Conservation (phyloP, 805 yeast species). For the Ogataea ramenticola region DNA sequence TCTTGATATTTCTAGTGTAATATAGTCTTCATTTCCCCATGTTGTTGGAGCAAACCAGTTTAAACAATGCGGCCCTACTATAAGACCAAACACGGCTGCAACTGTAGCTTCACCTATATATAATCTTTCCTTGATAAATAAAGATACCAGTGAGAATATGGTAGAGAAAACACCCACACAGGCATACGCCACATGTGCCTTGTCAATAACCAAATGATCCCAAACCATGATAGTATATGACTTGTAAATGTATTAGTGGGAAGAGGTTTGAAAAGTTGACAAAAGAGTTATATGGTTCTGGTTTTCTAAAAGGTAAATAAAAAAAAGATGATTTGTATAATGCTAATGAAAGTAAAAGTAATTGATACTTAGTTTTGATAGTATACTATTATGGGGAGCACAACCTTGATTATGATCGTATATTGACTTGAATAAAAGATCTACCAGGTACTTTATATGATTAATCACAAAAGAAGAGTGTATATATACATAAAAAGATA, state of each 20-base stretch:
- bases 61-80: constrained; percentile 53
- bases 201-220: constrained; percentile 24
- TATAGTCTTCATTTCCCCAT: constrained; percentile 49
- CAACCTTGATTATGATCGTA: too few species aligned
- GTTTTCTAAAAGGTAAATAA: too few species aligned
- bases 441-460: too few species aligned
- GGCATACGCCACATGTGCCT: constrained; percentile 39
- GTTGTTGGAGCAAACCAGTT: constrained; percentile 49
- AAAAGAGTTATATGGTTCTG: too few species aligned
- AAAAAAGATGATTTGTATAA: too few species aligned
- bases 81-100: constrained; percentile 54
- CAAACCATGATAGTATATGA: constrained; percentile 18
- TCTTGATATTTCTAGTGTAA: constrained; percentile 54
- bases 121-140: constrained; percentile 49
- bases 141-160: constrained; percentile 49
- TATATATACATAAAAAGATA: too few species aligned
- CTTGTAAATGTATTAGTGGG: neutral
- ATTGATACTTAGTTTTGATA: too few species aligned
- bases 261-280: too few species aligned
- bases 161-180: constrained; percentile 56
- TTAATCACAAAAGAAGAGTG: too few species aligned
- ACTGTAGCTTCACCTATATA: constrained; percentile 64
- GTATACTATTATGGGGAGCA: too few species aligned
- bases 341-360: too few species aligned
- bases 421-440: too few species aligned